A percentile compares a stretch with the other conserved stretches of the same genome.
These are phyloP conservation scores for Cynara cardunculus DNA, from an alignment of 129 eudicot species.

Conservation along the genomic window DNA sequence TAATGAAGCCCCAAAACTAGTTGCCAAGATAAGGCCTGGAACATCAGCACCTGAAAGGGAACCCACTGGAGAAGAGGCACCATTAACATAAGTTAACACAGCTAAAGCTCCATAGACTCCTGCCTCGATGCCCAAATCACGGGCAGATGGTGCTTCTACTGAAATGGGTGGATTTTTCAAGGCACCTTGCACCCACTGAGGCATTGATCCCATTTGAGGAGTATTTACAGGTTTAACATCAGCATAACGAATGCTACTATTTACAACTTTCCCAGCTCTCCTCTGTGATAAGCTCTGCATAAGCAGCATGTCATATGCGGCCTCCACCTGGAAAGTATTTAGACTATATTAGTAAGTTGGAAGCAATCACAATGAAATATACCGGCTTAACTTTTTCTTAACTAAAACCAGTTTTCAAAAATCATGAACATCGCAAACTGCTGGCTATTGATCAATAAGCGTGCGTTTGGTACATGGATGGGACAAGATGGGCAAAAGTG, in stretches of 20 bases:
- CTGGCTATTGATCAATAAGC: no score
- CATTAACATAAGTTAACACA: conserved; percentile 81
- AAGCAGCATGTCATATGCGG: conserved; percentile 94
- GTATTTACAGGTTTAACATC: conserved; percentile 81
- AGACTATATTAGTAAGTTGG: neutral
- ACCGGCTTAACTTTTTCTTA: neutral
- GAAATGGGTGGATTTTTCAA: conserved; percentile 51
- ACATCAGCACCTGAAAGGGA: conserved; percentile 83
- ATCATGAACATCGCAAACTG: neutral
- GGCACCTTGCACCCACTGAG: conserved; percentile 78
- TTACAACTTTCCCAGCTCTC: conserved; percentile 93
- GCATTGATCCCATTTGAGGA: conserved; percentile 65
- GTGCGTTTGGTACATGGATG: no score
- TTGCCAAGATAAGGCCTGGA: conserved; percentile 86
- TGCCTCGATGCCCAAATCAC: conserved; percentile 83
- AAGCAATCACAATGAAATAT: neutral
- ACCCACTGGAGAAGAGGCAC: conserved; percentile 61
- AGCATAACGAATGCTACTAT: conserved; percentile 76
- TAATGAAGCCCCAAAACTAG: conserved; percentile 91
- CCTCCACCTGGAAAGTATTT: conserved; percentile 66
- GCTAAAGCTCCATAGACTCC: conserved; percentile 95
- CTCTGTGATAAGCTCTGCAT: conserved; percentile 94
- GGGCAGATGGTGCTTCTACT: conserved; percentile 69
- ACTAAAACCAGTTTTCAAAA: neutral
- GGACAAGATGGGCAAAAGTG: no score